These are phyloP conservation scores for Myrmaecium sp. DNA, from an alignment of 2,329 filamentous ascomycete genomes.

Conservation along the genomic window DNA sequence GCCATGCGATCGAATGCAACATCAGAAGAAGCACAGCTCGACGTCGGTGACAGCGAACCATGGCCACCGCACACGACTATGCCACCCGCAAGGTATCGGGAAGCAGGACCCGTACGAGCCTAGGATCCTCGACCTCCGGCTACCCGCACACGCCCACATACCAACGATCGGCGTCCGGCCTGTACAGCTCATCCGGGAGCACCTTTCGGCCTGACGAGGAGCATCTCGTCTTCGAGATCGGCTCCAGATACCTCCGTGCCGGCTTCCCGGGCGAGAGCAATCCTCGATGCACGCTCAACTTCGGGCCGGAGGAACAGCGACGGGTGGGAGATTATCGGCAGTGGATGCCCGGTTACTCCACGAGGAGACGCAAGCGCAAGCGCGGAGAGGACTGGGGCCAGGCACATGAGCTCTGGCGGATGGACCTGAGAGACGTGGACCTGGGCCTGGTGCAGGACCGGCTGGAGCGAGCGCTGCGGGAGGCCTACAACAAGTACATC, in stretches of 20 bases:
- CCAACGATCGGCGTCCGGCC: constrained; percentile 42
- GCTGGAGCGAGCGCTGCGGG: constrained; percentile 65
- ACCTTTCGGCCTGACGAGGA: constrained; percentile 53
- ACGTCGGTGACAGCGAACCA: too few species aligned
- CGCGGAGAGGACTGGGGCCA: constrained; percentile 41
- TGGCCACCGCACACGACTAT: too few species aligned
- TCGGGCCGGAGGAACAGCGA: constrained; percentile 58
- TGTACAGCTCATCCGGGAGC: constrained; percentile 40
- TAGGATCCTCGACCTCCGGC: neutral
- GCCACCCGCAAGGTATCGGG: too few species aligned
- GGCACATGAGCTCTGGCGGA: constrained; percentile 59
- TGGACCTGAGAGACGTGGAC: constrained; percentile 57
- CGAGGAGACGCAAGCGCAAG: constrained; percentile 31
- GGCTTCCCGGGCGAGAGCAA: constrained; percentile 74
- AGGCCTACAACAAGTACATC: constrained; percentile 64
- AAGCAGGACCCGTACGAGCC: too few species aligned
- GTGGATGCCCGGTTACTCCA: constrained; percentile 41
- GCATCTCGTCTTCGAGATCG: constrained; percentile 71
- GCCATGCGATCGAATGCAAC: too few species aligned
- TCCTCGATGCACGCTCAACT: constrained; percentile 54
- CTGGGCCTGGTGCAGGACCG: constrained; percentile 71
- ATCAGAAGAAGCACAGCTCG: too few species aligned
- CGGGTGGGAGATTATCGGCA: constrained; percentile 67
- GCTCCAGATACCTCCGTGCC: constrained; percentile 58
- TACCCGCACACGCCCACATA: neutral